These are phyloP conservation scores for Alloascoidea africana DNA, from an alignment of 805 yeast species.

Conservation along the genomic window DNA sequence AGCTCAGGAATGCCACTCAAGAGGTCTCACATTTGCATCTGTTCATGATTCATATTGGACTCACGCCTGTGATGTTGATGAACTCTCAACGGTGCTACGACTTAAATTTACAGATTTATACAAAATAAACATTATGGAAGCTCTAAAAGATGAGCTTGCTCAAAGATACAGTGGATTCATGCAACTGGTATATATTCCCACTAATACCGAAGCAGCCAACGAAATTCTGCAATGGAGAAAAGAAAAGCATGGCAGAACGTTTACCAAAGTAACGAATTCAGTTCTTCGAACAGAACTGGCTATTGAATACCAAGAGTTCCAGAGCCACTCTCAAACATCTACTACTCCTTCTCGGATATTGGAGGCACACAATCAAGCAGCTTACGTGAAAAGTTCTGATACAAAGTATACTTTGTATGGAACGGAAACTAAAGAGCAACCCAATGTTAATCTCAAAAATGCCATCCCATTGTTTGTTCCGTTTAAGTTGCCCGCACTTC, in stretches of 20 bases:
- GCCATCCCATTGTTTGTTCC: constrained; percentile 67
- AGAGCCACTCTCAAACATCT: no score
- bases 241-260: constrained; percentile 11
- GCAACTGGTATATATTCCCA: constrained; percentile 36
- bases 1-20: constrained; percentile 58
- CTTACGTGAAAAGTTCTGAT: no score
- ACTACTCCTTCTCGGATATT: constrained; percentile 59
- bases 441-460: no score
- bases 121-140: constrained; percentile 51
- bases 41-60: constrained; percentile 99
- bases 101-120: constrained; percentile 71
- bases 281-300: constrained; percentile 41
- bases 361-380: no score
- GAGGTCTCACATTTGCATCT: constrained; percentile 66
- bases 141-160: constrained; percentile 65
- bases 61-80: constrained; percentile 72
- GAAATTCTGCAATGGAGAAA: constrained; percentile 30
- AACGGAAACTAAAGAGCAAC: background rate
- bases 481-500: constrained; percentile 54
- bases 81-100: constrained; percentile 56
- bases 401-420: background rate
- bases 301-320: no score
- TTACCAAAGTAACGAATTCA: constrained; percentile 21
- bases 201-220: constrained; percentile 34
- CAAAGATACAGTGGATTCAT: constrained; percentile 62